phyloP scores from a whole-genome alignment of 192 early-diverging fungal genomes.

The Dissophora ornata region DNA sequence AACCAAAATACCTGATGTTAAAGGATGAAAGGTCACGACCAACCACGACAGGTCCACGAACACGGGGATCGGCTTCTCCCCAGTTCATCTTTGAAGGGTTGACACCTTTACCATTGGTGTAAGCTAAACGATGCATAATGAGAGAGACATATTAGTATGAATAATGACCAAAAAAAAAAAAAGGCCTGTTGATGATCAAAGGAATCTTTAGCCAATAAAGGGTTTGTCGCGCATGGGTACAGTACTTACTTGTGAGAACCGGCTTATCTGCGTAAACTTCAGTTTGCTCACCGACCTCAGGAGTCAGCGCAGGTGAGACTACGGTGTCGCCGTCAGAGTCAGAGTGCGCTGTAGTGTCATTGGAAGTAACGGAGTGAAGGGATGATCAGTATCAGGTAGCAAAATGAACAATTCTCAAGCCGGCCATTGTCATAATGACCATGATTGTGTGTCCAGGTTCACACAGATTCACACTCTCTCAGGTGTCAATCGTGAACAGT shows the following conservation, averaged over 20 bases:
- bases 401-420: no score
- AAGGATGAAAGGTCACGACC: constrained; percentile 82
- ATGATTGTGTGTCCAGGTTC: no score
- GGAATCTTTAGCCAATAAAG: no score
- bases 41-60: constrained; percentile 86
- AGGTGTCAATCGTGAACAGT: no score
- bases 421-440: background rate
- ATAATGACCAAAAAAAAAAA: background rate
- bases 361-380: no score
- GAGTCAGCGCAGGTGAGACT: constrained; percentile 23
- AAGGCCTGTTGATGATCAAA: no score
- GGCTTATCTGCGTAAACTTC: constrained; percentile 32
- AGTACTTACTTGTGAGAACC: constrained; percentile 44
- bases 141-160: background rate
- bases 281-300: background rate
- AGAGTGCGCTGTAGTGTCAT: constrained; percentile 27
- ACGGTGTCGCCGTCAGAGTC: constrained; percentile 50
- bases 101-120: constrained; percentile 68
- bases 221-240: background rate
- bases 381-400: no score
- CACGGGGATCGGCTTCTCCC: constrained; percentile 73
- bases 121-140: constrained; percentile 50
- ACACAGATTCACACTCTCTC: no score
- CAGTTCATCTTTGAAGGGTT: constrained; percentile 81
- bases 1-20: constrained; percentile 70